Evolutionary conservation across 2,329 filamentous ascomycete genomes (phyloP).

Genomic region (Magnaporthales sp.): DNA sequence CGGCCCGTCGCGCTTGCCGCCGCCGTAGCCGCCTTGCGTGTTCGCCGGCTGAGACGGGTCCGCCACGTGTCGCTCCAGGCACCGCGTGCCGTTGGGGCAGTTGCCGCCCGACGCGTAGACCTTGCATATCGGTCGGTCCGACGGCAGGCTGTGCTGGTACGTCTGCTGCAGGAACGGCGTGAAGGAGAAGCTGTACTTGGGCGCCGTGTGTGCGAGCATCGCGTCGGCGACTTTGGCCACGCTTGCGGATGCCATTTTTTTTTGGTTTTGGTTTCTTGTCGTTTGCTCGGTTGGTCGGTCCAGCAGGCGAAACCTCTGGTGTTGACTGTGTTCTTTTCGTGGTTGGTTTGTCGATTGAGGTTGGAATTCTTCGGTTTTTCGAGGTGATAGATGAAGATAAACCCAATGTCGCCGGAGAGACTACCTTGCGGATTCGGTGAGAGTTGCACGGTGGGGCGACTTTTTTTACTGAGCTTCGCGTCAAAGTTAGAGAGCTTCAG

Average conservation of each 20-base stretch:
- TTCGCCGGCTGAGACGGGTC: slow-evolving; percentile 18
- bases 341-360: not conserved
- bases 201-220: slow-evolving; percentile 49
- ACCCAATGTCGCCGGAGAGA: no score
- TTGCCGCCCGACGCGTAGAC: slow-evolving; percentile 70
- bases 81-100: slow-evolving; percentile 77
- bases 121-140: slow-evolving; percentile 74
- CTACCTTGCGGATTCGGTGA: not conserved
- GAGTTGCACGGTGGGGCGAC: not conserved
- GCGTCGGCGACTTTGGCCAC: slow-evolving; percentile 22
- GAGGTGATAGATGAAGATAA: not conserved
- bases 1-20: slow-evolving; percentile 21
- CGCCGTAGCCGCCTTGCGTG: slow-evolving; percentile 20
- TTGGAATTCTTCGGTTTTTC: not conserved
- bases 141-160: slow-evolving; percentile 75
- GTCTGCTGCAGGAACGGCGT: slow-evolving; percentile 74
- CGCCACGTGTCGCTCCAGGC: slow-evolving; percentile 70
- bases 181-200: slow-evolving; percentile 69
- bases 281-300: not conserved
- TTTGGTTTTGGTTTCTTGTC: not conserved
- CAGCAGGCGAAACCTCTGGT: not conserved
- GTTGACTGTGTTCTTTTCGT: no score
- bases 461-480: not conserved
- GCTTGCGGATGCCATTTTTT: slow-evolving; percentile 2
- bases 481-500: not conserved